Evolutionary conservation across 495 filamentous ascomycete genomes (phyloP).

Genomic region (Platismatia glauca): DNA sequence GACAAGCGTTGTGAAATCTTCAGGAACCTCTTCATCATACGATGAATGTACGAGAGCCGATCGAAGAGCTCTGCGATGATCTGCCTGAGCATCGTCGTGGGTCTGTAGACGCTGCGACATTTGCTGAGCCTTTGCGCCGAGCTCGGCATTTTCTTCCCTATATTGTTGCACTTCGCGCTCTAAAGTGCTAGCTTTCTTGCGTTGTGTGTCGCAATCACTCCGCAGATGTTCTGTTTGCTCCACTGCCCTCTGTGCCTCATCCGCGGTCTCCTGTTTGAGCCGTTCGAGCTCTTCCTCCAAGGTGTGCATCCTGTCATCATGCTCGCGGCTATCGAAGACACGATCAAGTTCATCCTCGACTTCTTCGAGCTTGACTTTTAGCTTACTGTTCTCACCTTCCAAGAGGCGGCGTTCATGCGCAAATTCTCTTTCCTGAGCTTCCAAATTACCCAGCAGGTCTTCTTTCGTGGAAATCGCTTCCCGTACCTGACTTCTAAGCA

Average conservation of each 20-base stretch:
- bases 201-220: constrained; percentile 46
- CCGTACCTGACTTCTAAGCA: constrained; percentile 45
- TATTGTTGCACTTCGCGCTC: constrained; percentile 45
- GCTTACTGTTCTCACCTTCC: constrained; percentile 64
- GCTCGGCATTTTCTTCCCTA: constrained; percentile 41
- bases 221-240: constrained; percentile 47
- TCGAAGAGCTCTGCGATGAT: constrained; percentile 47
- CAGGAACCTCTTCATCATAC: constrained; percentile 45
- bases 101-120: constrained; percentile 40
- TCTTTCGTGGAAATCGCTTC: constrained; percentile 79
- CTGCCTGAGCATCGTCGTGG: constrained; percentile 41
- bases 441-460: constrained; percentile 89
- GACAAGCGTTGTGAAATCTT: constrained; percentile 49
- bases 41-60: constrained; percentile 55
- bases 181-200: constrained; percentile 43
- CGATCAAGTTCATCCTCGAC: constrained; percentile 84
- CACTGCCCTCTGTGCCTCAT: constrained; percentile 48
- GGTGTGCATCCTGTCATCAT: constrained; percentile 61
- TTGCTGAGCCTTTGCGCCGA: constrained; percentile 40
- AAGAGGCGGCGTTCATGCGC: constrained; percentile 70
- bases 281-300: constrained; percentile 63
- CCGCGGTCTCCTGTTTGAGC: constrained; percentile 45
- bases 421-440: constrained; percentile 83
- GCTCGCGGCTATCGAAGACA: constrained; percentile 69
- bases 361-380: constrained; percentile 71